These are phyloP conservation scores for Phaseolus lunatus DNA, from an alignment of 306 rosid genomes.

Conservation along the genomic window DNA sequence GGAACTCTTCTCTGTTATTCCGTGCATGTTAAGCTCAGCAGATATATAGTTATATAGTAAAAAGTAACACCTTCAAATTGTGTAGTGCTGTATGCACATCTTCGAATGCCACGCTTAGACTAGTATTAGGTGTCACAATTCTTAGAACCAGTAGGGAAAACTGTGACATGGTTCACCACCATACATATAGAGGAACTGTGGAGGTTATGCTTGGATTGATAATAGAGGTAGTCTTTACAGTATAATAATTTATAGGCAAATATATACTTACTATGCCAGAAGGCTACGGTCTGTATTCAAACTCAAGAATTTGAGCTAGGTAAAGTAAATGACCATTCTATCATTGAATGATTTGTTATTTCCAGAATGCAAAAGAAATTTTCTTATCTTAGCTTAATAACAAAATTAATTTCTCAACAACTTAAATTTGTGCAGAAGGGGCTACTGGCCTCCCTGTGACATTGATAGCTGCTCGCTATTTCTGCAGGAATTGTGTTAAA, in stretches of 20 bases:
- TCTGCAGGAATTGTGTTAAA: neutral
- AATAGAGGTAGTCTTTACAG: neutral
- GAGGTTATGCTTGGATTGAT: constrained; percentile 13
- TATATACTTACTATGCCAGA: neutral
- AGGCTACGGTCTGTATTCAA: constrained; percentile 1
- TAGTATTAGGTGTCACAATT: constrained; percentile 16
- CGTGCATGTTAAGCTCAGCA: neutral
- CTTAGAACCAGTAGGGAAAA: neutral
- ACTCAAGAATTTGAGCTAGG: neutral
- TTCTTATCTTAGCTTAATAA: neutral
- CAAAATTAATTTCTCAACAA: constrained; percentile 9
- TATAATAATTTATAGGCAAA: neutral
- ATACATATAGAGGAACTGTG: neutral
- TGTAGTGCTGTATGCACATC: neutral
- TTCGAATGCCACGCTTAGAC: neutral
- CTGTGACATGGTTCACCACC: neutral
- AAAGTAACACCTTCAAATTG: constrained; percentile 16
- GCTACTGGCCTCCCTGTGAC: neutral
- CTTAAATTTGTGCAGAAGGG: neutral
- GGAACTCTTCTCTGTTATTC: neutral
- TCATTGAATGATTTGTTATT: neutral
- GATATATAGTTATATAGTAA: constrained; percentile 11
- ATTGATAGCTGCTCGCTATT: neutral
- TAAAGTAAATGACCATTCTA: constrained; percentile 2
- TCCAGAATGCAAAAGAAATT: neutral